Evolutionary conservation across 306 rosid genomes (phyloP).

Genomic region (Dalbergia oliveri): DNA sequence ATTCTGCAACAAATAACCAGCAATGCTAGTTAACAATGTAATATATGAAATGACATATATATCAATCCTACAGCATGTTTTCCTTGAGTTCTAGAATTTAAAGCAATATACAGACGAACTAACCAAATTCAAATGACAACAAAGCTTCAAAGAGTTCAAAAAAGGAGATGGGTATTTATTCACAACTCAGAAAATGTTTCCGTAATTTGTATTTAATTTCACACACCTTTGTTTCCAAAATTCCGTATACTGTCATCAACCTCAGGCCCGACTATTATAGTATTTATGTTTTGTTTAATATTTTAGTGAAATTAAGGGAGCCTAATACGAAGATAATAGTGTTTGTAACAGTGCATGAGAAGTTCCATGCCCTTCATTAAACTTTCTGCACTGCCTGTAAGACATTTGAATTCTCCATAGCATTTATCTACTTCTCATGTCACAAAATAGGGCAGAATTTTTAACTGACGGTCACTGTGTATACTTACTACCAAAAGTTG

Average conservation of each 20-base stretch:
- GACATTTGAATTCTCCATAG: constrained; percentile 30
- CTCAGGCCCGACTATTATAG: constrained; percentile 14
- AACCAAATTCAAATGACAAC: constrained; percentile 34
- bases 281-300: constrained; percentile 13
- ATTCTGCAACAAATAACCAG: constrained; percentile 57
- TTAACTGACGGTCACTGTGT: constrained; percentile 20
- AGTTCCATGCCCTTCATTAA: constrained; percentile 37
- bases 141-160: constrained; percentile 22
- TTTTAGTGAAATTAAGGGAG: constrained; percentile 27
- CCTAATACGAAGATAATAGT: constrained; percentile 7
- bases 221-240: constrained; percentile 8
- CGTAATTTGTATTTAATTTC: constrained; percentile 15
- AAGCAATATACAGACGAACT: constrained; percentile 37
- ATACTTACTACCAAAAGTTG: constrained; percentile 20
- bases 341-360: neutral
- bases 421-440: constrained; percentile 13
- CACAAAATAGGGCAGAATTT: constrained; percentile 19
- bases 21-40: constrained; percentile 35
- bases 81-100: constrained; percentile 7
- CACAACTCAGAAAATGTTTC: constrained; percentile 35
- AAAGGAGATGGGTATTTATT: constrained; percentile 26
- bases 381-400: neutral
- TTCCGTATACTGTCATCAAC: constrained; percentile 13
- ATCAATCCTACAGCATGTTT: constrained; percentile 4
- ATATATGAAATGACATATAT: constrained; percentile 31